These are phyloP conservation scores for Melampsora abietis-canadensis DNA, from an alignment of 1,284 basidiomycete species.

Conservation along the genomic window DNA sequence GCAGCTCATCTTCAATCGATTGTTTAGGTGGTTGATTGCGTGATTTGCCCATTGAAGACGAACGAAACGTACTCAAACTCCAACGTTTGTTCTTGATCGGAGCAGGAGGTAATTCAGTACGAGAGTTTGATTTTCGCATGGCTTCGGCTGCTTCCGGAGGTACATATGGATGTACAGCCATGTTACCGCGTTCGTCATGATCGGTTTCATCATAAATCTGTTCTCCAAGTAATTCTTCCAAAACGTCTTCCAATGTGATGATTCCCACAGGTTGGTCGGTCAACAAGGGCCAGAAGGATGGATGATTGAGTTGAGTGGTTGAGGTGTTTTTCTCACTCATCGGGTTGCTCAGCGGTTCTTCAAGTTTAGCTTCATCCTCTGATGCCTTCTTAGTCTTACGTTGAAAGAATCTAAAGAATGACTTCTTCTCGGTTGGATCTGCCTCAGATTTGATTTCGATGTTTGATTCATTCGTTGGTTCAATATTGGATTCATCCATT, in stretches of 20 bases:
- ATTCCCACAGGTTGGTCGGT: slow-evolving; percentile 67
- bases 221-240: slow-evolving; percentile 86
- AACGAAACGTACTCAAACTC: too few relatives aligned
- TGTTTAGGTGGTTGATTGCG: too few relatives aligned
- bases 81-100: too few relatives aligned
- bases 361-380: not conserved
- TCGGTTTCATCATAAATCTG: slow-evolving; percentile 74
- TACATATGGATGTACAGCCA: slow-evolving; percentile 30
- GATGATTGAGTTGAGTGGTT: slow-evolving; percentile 50
- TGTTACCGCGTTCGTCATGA: slow-evolving; percentile 24
- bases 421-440: slow-evolving; percentile 56
- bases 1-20: too few relatives aligned
- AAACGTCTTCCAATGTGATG: slow-evolving; percentile 86
- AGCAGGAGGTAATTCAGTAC: not conserved
- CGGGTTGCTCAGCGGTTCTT: not conserved
- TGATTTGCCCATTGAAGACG: too few relatives aligned
- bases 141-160: slow-evolving; percentile 30
- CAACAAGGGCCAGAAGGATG: slow-evolving; percentile 3
- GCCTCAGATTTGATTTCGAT: slow-evolving; percentile 55
- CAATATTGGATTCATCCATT: slow-evolving; percentile 56
- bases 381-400: slow-evolving; percentile 61
- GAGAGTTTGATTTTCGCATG: not conserved
- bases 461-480: slow-evolving; percentile 47
- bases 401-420: slow-evolving; percentile 62
- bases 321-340: not conserved